Evolutionary conservation across 192 early-diverging fungal genomes (phyloP), one percentile per base, ranked within the genome.

Genomic region (Umbelopsis vinacea): DNA sequence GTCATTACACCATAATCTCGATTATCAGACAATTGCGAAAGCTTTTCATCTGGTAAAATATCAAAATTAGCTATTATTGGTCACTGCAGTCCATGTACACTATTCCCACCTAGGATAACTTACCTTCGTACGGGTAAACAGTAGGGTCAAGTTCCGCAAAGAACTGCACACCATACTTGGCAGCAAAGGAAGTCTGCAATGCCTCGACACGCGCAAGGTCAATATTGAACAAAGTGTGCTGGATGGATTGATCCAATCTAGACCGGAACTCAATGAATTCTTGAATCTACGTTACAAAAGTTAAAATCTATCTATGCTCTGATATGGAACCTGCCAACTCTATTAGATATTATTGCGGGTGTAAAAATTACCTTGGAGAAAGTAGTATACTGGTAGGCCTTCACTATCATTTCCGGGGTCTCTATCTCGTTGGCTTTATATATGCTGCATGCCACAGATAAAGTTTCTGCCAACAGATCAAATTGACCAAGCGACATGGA

Each of bases 401-500:
- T 85, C 21, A 94, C 86, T 35, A 97, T 82, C 88, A 95, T 94
- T 71, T 93, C 93, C 2, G 95, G 94, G 0, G 95, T 92, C 85
- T 93, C 94, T 26, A 85, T 79, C 12, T 91, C 86, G 66, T 93
- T 92, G 72, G 87, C 86, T 68, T 85, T 81, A 70, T 97, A 96
- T 67, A 97, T 94, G 17, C 83, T 74, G 17, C 94, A 78, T 12
- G 89, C 82, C 11, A 88, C 83, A 45, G 89, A 85, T 60, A 92
- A 81, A 0, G 85, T 69, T 6, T 75, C 71, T 19, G 87, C 72
- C 5, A 92, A 85, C 21, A 82, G 80, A 55, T 85, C 77, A 50
- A 79, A 73, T 47, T 83, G 72, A 9, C 85, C 89, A 71, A 88
- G 79, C 0, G 77, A 73, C 24, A 85, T 80, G 15, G 88, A 77